Evolutionary conservation across 352 stramenopile genomes (phyloP).

Genomic region (Lagenidium giganteum): DNA sequence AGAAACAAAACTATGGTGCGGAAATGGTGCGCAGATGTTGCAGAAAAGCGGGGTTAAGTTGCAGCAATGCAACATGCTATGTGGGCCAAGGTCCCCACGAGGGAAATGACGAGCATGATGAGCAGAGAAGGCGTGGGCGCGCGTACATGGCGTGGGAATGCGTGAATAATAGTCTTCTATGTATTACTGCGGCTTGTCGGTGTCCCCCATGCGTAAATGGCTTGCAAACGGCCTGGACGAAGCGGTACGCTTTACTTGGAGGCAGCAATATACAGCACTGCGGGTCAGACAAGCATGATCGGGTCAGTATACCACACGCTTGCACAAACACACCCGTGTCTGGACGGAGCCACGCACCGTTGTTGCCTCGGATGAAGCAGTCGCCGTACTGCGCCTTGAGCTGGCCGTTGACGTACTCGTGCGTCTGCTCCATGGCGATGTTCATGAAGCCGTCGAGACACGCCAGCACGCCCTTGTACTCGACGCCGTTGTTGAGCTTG

Average conservation of each 20-base stretch:
- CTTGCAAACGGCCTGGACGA: neutral
- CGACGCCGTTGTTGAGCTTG: conserved; percentile 98
- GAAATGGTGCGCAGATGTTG: too few species aligned
- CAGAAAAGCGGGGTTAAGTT: too few species aligned
- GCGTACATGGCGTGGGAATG: too few species aligned
- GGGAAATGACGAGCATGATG: too few species aligned
- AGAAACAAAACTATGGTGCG: too few species aligned
- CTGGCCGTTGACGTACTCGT: conserved; percentile 99
- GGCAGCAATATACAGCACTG: conserved; percentile 84
- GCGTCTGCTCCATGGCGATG: conserved; percentile 99
- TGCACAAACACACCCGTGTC: neutral
- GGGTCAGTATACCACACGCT: neutral
- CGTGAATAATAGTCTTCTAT: too few species aligned
- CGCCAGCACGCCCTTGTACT: conserved; percentile 98
- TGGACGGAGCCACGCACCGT: conserved; percentile 67
- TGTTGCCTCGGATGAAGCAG: conserved; percentile 99
- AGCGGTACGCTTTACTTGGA: conserved; percentile 46
- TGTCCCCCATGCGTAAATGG: neutral
- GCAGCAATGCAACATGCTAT: too few species aligned
- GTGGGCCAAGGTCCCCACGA: too few species aligned
- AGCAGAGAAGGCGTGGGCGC: too few species aligned
- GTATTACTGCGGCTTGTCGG: too few species aligned
- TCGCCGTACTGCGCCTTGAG: conserved; percentile 99
- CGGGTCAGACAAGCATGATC: neutral
- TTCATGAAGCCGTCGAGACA: conserved; percentile 99